A percentile compares a stretch with the other conserved stretches of the same genome.
phyloP scores from a whole-genome alignment of 441 rosid genomes.

The Adansonia gregorii region DNA sequence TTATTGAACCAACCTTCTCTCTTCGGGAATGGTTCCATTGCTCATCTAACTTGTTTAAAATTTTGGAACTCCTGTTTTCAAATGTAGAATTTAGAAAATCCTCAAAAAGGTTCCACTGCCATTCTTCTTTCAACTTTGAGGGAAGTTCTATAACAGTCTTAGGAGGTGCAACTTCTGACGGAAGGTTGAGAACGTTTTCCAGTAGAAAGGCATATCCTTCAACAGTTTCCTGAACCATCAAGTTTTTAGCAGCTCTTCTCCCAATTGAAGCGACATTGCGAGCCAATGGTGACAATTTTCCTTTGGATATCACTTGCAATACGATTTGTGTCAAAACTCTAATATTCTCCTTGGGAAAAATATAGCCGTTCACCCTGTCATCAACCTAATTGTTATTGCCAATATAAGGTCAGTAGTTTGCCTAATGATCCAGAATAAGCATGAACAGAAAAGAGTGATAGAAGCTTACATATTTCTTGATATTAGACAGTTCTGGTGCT shows the following conservation, averaged over 20 bases:
- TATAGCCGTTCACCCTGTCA: conserved; percentile 85
- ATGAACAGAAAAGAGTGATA: conserved; percentile 17
- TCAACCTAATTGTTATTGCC: conserved; percentile 70
- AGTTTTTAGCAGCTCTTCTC: conserved; percentile 63
- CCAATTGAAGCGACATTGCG: conserved; percentile 62
- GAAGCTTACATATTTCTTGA: conserved; percentile 77
- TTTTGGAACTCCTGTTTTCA: conserved; percentile 57
- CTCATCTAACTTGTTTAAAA: conserved; percentile 64
- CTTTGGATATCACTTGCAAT: conserved; percentile 58
- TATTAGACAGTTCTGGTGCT: conserved; percentile 78
- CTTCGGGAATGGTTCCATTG: conserved; percentile 63
- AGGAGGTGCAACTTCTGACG: conserved; percentile 84
- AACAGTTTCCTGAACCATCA: conserved; percentile 74
- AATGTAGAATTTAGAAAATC: conserved; percentile 42
- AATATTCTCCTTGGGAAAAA: conserved; percentile 79
- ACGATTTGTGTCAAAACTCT: conserved; percentile 58
- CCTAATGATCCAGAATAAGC: conserved; percentile 27
- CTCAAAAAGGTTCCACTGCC: conserved; percentile 81
- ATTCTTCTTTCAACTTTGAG: conserved; percentile 58
- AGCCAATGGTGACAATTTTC: conserved; percentile 64
- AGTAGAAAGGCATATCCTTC: conserved; percentile 77
- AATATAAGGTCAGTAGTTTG: conserved; percentile 51
- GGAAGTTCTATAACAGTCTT: conserved; percentile 55
- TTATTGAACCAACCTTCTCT: conserved; percentile 42
- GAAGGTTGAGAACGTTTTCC: conserved; percentile 65